Base-by-base conservation (phyloP, 306 rosid species). In the Ochetophila trinervis region DNA sequence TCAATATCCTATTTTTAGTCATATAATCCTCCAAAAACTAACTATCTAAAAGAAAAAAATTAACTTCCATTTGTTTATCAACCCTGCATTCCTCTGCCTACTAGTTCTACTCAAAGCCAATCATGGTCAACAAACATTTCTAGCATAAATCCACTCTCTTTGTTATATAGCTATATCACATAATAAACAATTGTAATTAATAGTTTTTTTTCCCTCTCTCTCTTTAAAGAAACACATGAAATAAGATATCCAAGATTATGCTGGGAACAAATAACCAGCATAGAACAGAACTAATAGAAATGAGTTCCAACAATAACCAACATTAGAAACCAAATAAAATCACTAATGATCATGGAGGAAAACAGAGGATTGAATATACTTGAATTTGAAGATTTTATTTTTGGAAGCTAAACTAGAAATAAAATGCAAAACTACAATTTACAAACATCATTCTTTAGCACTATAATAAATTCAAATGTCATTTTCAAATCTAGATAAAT, bases 211-310 rank as follows among this genome's bases (percentile, higher is more conserved):
- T 22, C n/a, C n/a, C n/a, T n/a, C n/a, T n/a, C n/a, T n/a, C n/a
- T n/a, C n/a, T n/a, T n/a, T n/a, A n/a, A 10, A 24, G 20, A 13
- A 18, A 5, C 5, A 49, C 6, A 18, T 18, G 5, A 49, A 15
- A 10, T 16, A 16, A 49, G 20, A 12, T n/a, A 49, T 14, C 53
- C n/a, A 16, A 62, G 60, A 61, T 72, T 70, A 92, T 97, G 97
- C 99, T 2, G 99, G 99, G 83, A 90, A 93, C 77, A 93, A 79
- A 71, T 97, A 88, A 80, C 97, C 99, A 63, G 96, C 8, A 71
- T 52, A 68, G 19, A 60, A 77, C 35, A 66, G 56, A 51, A 65
- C 58, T 60, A 70, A 74, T 48, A 59, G 50, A 73, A 67, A 36
- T 77, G 12, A 58, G 62, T 45, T 69, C 67, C 5, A 14, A n/a